Conservation (phyloP, 495 filamentous ascomycete species). For the Penicillium daleae region DNA sequence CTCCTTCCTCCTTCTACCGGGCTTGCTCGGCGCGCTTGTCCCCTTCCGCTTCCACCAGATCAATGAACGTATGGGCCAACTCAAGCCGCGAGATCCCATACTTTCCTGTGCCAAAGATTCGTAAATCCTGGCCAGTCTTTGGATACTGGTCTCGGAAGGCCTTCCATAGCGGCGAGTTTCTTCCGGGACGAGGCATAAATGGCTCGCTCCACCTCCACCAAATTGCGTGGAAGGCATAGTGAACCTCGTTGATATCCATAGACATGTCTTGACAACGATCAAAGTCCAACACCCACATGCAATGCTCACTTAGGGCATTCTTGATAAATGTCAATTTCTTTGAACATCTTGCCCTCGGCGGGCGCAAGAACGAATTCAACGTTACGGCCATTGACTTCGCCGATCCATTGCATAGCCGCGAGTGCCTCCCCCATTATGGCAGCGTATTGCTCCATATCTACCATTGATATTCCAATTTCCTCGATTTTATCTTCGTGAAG, state of each 20-base stretch:
- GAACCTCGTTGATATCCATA: background rate
- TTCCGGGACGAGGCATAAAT: background rate
- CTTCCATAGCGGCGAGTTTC: background rate
- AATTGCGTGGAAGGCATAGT: background rate
- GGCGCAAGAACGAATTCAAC: background rate
- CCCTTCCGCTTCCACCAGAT: background rate
- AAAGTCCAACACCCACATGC: background rate
- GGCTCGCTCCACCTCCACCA: background rate
- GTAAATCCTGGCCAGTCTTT: background rate
- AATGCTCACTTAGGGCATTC: background rate
- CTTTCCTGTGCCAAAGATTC: background rate
- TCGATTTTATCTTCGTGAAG: background rate
- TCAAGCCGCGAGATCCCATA: background rate
- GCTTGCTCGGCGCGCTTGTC: too few species aligned
- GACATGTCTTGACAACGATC: background rate
- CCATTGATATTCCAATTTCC: background rate
- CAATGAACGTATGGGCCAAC: background rate
- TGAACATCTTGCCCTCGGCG: background rate
- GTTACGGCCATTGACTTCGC: background rate
- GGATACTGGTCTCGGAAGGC: background rate
- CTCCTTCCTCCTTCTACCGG: too few species aligned
- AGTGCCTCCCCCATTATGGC: background rate
- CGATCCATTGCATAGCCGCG: background rate
- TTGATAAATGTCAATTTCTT: too few species aligned
- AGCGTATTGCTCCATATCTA: background rate